Evolutionary conservation across 108 stramenopile genomes (phyloP).

Genomic region (Skeletonema potamos): DNA sequence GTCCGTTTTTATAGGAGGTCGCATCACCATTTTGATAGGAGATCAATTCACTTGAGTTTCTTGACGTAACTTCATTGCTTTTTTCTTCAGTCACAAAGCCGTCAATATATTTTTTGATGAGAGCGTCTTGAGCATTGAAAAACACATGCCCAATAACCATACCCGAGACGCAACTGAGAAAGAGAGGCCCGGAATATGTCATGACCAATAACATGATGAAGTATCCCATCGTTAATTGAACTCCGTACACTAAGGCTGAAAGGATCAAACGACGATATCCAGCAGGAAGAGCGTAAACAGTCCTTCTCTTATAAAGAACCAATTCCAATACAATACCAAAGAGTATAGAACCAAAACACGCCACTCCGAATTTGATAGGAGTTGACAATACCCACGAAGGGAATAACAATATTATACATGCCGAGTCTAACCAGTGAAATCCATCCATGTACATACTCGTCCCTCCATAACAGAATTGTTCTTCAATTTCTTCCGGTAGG

Average conservation of each 20-base stretch:
- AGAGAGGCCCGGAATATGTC: constrained; percentile 77
- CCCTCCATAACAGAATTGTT: constrained; percentile 71
- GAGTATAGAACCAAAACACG: constrained; percentile 58
- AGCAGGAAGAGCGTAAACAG: constrained; percentile 34
- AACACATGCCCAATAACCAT: constrained; percentile 69
- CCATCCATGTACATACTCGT: constrained; percentile 91
- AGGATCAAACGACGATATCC: constrained; percentile 46
- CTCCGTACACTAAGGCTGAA: constrained; percentile 65
- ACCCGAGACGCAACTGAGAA: constrained; percentile 62
- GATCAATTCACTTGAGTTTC: constrained; percentile 4
- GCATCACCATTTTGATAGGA: constrained; percentile 12
- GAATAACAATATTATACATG: constrained; percentile 83
- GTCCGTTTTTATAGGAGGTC: too few species aligned
- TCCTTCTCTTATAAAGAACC: constrained; percentile 54
- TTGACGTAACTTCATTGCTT: not conserved
- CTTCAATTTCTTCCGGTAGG: constrained; percentile 15
- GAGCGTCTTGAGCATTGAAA: constrained; percentile 75
- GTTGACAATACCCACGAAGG: constrained; percentile 61
- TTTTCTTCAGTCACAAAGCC: not conserved
- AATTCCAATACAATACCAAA: constrained; percentile 63
- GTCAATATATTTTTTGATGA: constrained; percentile 18
- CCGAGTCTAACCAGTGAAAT: constrained; percentile 64
- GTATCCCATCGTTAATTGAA: constrained; percentile 83
- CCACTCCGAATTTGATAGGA: constrained; percentile 50
- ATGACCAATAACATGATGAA: constrained; percentile 82